These are phyloP conservation scores for Lentinus tigrinus DNA, from an alignment of 768 basidiomycete species.

Conservation along the genomic window DNA sequence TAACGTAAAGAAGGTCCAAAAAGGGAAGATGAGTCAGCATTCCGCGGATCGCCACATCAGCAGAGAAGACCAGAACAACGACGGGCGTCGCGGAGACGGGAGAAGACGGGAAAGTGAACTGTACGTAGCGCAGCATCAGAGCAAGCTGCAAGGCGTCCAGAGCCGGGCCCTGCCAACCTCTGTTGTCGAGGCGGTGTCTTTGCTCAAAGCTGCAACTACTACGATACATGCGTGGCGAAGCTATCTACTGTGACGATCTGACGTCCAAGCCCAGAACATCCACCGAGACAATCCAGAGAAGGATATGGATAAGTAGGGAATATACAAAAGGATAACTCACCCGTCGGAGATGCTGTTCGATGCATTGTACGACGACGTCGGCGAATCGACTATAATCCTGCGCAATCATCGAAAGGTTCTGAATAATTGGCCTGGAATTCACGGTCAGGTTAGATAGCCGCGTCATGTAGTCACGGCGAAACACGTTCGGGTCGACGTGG, in stretches of 20 bases:
- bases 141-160: not conserved
- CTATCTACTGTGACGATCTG: slow-evolving; percentile 1
- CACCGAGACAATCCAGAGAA: not conserved
- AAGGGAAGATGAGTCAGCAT: slow-evolving; percentile 63
- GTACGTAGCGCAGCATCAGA: slow-evolving; percentile 8
- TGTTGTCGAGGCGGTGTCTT: slow-evolving; percentile 30
- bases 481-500: slow-evolving; percentile 63
- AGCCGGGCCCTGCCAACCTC: not conserved
- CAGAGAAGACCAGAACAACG: slow-evolving; percentile 13
- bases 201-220: slow-evolving; percentile 42
- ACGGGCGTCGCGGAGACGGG: slow-evolving; percentile 1
- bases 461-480: slow-evolving; percentile 74
- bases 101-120: not conserved
- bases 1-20: slow-evolving; percentile 37
- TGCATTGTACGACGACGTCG: slow-evolving; percentile 75
- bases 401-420: slow-evolving; percentile 88
- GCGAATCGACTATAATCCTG: slow-evolving; percentile 81
- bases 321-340: slow-evolving; percentile 58
- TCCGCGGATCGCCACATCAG: slow-evolving; percentile 32
- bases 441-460: slow-evolving; percentile 82
- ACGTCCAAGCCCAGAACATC: not conserved
- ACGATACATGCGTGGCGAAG: slow-evolving; percentile 37
- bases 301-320: not conserved
- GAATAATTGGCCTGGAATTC: slow-evolving; percentile 95
- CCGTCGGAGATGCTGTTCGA: slow-evolving; percentile 82